Evolutionary conservation across 257 asterid genomes (phyloP).

Genomic region (Ilex asprella): DNA sequence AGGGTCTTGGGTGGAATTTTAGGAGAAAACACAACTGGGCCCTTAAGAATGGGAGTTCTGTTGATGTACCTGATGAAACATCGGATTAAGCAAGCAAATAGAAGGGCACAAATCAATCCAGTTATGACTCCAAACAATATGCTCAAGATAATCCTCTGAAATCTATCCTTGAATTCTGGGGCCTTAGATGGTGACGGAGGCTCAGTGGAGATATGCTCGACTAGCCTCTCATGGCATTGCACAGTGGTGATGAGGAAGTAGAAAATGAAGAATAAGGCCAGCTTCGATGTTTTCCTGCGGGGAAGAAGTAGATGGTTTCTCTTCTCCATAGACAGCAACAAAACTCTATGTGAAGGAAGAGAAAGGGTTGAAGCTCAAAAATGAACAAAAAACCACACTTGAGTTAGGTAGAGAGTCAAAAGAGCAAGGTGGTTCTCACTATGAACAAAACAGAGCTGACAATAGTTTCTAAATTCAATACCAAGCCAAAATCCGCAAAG

Average conservation of each 20-base stretch:
- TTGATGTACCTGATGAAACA: slow-evolving; percentile 58
- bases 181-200: slow-evolving; percentile 22
- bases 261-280: slow-evolving; percentile 22
- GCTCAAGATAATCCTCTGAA: slow-evolving; percentile 43
- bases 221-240: slow-evolving; percentile 40
- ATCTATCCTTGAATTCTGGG: slow-evolving; percentile 29
- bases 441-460: too few relatives aligned
- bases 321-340: too few relatives aligned
- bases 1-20: slow-evolving; percentile 55
- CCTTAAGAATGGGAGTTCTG: slow-evolving; percentile 61
- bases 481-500: slow-evolving; percentile 1
- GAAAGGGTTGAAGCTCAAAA: slow-evolving; percentile 1
- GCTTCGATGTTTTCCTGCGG: slow-evolving; percentile 9
- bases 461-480: background rate
- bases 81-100: slow-evolving; percentile 47
- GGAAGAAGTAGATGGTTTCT: too few relatives aligned
- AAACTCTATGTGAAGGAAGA: slow-evolving; percentile 9
- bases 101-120: slow-evolving; percentile 54
- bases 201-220: background rate
- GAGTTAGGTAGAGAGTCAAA: too few relatives aligned
- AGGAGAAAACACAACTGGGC: slow-evolving; percentile 72
- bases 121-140: slow-evolving; percentile 55
- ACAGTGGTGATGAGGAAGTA: slow-evolving; percentile 25
- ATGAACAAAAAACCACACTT: too few relatives aligned
- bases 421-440: too few relatives aligned